Conservation (phyloP, 768 basidiomycete genomes). For the Mycena olivaceomarginata region DNA sequence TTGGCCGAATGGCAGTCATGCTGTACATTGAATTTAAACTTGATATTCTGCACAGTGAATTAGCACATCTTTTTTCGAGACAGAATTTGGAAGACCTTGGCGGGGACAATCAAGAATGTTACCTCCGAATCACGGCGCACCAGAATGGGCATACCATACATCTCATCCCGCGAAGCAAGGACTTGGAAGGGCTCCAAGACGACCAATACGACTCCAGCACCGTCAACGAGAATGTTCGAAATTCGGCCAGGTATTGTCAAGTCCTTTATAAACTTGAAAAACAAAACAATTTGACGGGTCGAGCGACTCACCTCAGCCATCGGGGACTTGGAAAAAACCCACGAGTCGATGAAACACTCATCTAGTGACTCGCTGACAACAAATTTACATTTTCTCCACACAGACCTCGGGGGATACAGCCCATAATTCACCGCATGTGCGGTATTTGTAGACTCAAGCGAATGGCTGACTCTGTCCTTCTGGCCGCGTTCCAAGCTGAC, state of each 20-base stretch:
- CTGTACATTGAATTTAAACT: constrained; percentile 49
- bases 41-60: not conserved
- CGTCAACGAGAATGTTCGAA: not conserved
- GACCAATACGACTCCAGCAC: not conserved
- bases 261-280: too few species aligned
- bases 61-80: not conserved
- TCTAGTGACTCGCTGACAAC: not conserved
- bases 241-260: not conserved
- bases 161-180: not conserved
- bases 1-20: constrained; percentile 38
- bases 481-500: not conserved
- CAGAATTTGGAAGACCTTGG: not conserved
- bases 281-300: too few species aligned
- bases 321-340: not conserved
- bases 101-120: not conserved
- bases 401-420: not conserved
- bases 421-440: not conserved
- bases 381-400: not conserved
- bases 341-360: not conserved
- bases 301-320: not conserved
- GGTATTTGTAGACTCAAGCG: not conserved
- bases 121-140: not conserved
- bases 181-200: not conserved
- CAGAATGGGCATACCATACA: not conserved
- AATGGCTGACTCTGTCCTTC: not conserved